Base-by-base conservation (phyloP, 257 asterid genomes). In the Vinca minor region DNA sequence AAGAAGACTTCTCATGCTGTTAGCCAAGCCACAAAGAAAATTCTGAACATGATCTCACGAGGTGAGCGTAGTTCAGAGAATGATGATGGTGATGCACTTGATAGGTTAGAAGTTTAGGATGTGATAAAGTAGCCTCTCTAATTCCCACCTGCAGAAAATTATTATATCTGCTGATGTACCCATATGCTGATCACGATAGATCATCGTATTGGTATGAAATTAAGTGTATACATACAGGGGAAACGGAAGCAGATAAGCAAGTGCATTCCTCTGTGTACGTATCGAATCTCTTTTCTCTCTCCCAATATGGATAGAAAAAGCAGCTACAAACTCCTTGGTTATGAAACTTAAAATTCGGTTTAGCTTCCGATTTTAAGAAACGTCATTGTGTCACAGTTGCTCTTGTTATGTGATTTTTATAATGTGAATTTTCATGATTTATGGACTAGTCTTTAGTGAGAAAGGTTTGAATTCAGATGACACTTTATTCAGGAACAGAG, bases 1-100 rank as follows among this genome's bases (percentile, higher is more conserved):
- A 85, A 81, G 84, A 91, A 83, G 79, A 91, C 95, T 54, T 80
- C 95, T 60, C 92, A 60, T 63, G 96, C 78, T 67, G 90, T 91
- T 32, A 83, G 93, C 54, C 85, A 74, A 76, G 96, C 95, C 63
- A 77, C 95, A 8, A 88, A 75, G 82, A 73, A 65, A 63, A 63
- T 91, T 34, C 53, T 91, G 78, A 83, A 78, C 73, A 79, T 86
- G 68, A 84, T 88, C 72, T 85, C 94, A 20, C 68, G 89, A 65
- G 80, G 83, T 17, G 91, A 78, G 77, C 61, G 15, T 46, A 67
- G 59, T 79, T 72, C 82, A 17, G 79, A 31, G 20, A 80, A 42
- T 36, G 88, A 81, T 62, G 83, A 81, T 63, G 81, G 42, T 52
- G 66, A 68, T 31, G 64, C 78, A 17, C 35, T 38, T 34, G 79